Conservation (phyloP, 1,284 basidiomycete species). For the Ceratobasidium sp. region DNA sequence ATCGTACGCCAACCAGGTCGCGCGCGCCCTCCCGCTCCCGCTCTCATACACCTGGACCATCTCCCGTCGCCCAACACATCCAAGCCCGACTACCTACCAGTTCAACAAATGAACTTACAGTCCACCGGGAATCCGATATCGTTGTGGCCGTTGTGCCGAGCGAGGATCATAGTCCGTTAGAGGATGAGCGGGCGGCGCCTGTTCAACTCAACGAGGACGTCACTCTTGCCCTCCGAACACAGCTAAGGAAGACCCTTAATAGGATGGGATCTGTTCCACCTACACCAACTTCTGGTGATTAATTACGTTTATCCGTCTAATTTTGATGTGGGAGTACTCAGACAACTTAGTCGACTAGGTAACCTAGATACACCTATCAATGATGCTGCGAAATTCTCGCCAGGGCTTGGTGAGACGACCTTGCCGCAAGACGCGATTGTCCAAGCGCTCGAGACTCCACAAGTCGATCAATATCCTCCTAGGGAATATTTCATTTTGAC, state of each 20-base stretch:
- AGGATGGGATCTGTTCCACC: conserved; percentile 38
- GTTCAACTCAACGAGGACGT: conserved; percentile 33
- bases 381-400: conserved; percentile 5
- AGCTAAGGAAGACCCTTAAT: conserved; percentile 34
- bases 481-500: conserved; percentile 93
- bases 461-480: conserved; percentile 67
- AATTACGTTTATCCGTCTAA: conserved; percentile 1
- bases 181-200: conserved; percentile 34
- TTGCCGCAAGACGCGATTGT: conserved; percentile 23
- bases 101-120: conserved; percentile 36
- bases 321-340: conserved; percentile 21
- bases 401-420: conserved; percentile 1
- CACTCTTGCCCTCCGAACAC: conserved; percentile 31
- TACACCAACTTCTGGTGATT: conserved; percentile 35
- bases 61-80: conserved; percentile 21
- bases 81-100: conserved; percentile 22
- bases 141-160: conserved; percentile 23
- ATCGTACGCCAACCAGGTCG: conserved; percentile 23
- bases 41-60: conserved; percentile 9
- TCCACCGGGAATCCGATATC: conserved; percentile 16
- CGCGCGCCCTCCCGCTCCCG: conserved; percentile 34
- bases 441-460: conserved; percentile 22
- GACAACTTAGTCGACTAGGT: conserved; percentile 38
- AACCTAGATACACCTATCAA: not conserved
- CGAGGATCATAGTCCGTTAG: conserved; percentile 34